Base-by-base conservation (phyloP, 257 asterid genomes). In the Capsicum rhomboideum region DNA sequence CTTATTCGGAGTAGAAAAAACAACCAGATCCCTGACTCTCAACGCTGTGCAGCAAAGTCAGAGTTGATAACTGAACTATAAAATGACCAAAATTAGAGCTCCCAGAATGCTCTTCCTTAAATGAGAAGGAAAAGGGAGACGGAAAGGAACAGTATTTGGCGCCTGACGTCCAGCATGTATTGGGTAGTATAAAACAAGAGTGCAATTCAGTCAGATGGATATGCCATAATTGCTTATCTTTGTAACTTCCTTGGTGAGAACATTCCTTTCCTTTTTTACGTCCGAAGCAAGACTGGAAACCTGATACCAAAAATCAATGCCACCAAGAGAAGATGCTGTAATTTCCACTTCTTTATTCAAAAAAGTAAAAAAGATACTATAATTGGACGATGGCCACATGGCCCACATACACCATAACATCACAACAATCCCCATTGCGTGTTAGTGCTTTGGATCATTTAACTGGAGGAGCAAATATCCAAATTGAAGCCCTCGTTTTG, bases 151-250 rank as follows among this genome's bases (percentile, higher is more conserved):
- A 49, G 49, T 49, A 64, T 28, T 44, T 40, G 50, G 42, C 34
- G 26, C 20, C 84, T 42, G 8, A 40, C 1, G 3, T 42, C 75
- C 84, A 61, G 4, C 78, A 82, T 63, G 49, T 81, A 49, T 44
- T 31, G 58, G 59, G 46, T 68, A 49, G 67, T 31, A 66, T 20
- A 67, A 18, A 82, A 46, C 23, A 50, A 28, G 52, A 26, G 84
- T 14, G 53, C 67, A 50, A 67, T 82, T 49, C 23, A 50, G 78
- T 93, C 91, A 96, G 88, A 96, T 91, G 13, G 98, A 94, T 67
- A 93, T 93, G 85, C 99, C 98, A 66, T 92, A 91, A 68, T 96
- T 93, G 94, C 93, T 96, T 84, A 96, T 96, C 91, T 93, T 94
- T 18, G 91, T 82, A 50, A 96, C 97, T 92, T 96, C 97, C 92